Evolutionary conservation across 192 early-diverging fungal genomes (phyloP), one percentile per base, ranked within the genome.

Genomic region (Obelidium mucronatum): DNA sequence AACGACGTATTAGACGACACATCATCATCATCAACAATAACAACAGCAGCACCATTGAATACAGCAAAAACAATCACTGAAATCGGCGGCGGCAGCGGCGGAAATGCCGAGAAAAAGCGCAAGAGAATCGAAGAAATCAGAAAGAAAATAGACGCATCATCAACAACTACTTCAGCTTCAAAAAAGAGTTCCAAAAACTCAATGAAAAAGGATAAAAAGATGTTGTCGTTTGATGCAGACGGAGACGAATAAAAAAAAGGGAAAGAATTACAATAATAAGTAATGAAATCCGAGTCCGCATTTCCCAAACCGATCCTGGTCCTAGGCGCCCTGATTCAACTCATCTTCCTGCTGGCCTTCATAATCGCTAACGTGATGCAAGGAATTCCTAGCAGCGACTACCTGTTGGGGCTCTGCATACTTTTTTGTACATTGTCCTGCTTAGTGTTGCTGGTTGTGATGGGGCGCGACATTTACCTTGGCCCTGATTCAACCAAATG

Each of bases 141-240:
- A 39, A 65, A 34, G 34, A 65, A 65, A 26, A 35, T 2, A 17
- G 34, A 24, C 8, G 24, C 30, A 24, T 5, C 15, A 15, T 19
- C 31, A 26, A 15, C 62, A 35, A 15, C 30, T 22, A 19, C n/a
- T 15, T 22, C n/a, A 60, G 31, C 13, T 22, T 31, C 15, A 60
- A 60, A 60, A 15, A 15, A 15, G 13, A 30, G 58, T 15, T 13
- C 30, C 34, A 39, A 65, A 37, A 65, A 40, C 17, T 19, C n/a
- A 35, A 39, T 19, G 35, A 65, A 35, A 37, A 39, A 22, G 35
- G 62, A 13, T 35, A 65, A 30, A 19, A 65, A 65, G 35, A 34
- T 65, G 62, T 36, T 65, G 26, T 65, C 62, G 62, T 65, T 65
- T 65, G 62, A 65, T 40, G 24, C 39, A 28, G 58, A 60, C 31